phyloP scores from a whole-genome alignment of 2,329 filamentous ascomycete species.

The Trichophyton schoenleinii region DNA sequence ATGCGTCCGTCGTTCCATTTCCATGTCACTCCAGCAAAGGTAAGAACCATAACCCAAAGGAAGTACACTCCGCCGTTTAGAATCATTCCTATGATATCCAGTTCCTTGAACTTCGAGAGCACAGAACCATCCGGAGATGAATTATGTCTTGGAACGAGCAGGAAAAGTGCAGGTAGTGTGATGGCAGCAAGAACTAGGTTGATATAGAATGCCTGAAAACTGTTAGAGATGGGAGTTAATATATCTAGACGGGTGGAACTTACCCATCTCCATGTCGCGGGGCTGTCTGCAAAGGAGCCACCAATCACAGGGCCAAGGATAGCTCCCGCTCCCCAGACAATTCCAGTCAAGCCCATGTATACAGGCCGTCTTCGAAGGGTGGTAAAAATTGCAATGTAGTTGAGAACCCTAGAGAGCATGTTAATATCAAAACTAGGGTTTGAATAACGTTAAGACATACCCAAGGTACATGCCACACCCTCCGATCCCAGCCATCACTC shows the following conservation, averaged over 20 bases:
- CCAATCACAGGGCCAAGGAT: conserved; percentile 30
- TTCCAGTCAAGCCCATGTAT: conserved; percentile 25
- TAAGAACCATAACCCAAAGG: conserved; percentile 36
- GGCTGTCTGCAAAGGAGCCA: conserved; percentile 21
- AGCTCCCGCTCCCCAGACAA: conserved; percentile 27
- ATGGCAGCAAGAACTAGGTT: conserved; percentile 34
- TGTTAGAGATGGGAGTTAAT: background rate
- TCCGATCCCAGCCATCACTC: conserved; percentile 25
- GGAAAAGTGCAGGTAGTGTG: background rate
- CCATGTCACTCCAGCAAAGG: conserved; percentile 39
- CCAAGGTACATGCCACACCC: conserved; percentile 24
- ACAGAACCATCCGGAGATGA: background rate
- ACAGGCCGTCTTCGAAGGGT: conserved; percentile 16
- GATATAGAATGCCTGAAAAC: conserved; percentile 35
- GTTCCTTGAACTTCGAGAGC: conserved; percentile 16
- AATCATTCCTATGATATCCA: conserved; percentile 36
- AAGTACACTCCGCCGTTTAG: conserved; percentile 32
- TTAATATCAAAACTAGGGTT: background rate
- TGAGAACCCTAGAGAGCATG: conserved; percentile 13
- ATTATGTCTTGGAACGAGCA: conserved; percentile 1
- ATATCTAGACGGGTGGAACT: background rate
- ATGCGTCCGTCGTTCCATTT: conserved; percentile 35
- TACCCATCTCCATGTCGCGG: conserved; percentile 26
- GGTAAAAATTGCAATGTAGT: conserved; percentile 17
- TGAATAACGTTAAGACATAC: conserved; percentile 5